Evolutionary conservation across 208 protist genomes (phyloP).

Genomic region (Trypanosomatidae sp.): DNA sequence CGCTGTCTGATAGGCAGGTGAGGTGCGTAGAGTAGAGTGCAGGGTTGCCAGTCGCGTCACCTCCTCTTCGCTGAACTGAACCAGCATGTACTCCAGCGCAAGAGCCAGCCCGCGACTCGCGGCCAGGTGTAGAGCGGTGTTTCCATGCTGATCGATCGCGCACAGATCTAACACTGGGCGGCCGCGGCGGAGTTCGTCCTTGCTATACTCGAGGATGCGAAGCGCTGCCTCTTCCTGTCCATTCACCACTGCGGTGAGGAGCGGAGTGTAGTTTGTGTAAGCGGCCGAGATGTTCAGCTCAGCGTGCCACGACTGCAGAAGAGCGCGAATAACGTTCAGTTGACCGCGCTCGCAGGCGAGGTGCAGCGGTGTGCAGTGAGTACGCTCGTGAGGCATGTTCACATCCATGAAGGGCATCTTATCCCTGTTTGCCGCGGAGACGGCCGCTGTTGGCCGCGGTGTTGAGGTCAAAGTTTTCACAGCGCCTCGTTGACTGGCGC

Average conservation of each 20-base stretch:
- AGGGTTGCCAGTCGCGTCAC: constrained; percentile 34
- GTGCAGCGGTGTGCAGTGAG: constrained; percentile 72
- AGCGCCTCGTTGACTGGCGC: neutral
- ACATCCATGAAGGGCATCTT: constrained; percentile 55
- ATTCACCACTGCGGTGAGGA: constrained; percentile 65
- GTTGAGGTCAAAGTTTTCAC: neutral
- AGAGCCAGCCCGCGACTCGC: constrained; percentile 44
- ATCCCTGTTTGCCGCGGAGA: neutral
- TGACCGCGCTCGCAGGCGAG: constrained; percentile 78
- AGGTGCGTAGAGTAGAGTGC: constrained; percentile 13
- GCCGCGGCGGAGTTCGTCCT: constrained; percentile 68
- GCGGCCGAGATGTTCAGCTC: constrained; percentile 59
- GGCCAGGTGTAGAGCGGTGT: constrained; percentile 74
- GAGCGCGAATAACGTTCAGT: constrained; percentile 40
- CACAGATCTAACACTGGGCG: constrained; percentile 59
- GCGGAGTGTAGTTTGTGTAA: constrained; percentile 53
- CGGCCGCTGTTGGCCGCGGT: neutral
- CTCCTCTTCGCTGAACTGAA: constrained; percentile 75
- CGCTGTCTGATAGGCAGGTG: constrained; percentile 9
- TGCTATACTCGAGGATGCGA: constrained; percentile 71
- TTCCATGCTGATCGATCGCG: constrained; percentile 59
- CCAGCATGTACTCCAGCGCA: constrained; percentile 80
- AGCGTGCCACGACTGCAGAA: constrained; percentile 58
- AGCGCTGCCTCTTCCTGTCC: constrained; percentile 59
- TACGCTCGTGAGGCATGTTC: constrained; percentile 64